These are phyloP conservation scores for Boletellus ananas DNA, from an alignment of 768 basidiomycete species.

Conservation along the genomic window DNA sequence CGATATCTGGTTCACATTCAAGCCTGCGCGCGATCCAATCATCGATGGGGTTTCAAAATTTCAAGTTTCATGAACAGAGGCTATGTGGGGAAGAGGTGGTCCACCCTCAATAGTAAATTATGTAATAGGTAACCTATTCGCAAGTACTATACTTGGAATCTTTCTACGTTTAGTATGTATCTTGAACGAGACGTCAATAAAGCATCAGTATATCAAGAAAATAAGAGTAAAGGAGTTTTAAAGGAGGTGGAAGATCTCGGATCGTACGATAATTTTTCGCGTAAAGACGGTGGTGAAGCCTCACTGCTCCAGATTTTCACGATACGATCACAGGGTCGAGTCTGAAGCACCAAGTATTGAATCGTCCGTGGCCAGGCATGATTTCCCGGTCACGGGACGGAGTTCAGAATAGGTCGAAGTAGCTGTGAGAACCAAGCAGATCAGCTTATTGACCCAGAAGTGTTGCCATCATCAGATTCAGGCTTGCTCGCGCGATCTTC, in stretches of 20 bases:
- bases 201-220: not conserved
- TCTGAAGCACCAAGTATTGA: not conserved
- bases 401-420: not conserved
- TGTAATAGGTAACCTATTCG: not conserved
- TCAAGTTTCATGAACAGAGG: too few relatives aligned
- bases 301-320: not conserved
- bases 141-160: not conserved
- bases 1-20: too few relatives aligned
- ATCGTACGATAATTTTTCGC: not conserved
- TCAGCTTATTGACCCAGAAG: not conserved
- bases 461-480: not conserved
- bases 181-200: not conserved
- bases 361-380: conserved; percentile 11
- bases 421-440: not conserved
- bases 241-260: not conserved
- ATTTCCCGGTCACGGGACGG: conserved; percentile 2
- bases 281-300: not conserved
- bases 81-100: too few relatives aligned
- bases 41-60: too few relatives aligned
- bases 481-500: not conserved
- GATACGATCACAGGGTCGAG: not conserved
- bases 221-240: not conserved
- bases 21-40: too few relatives aligned
- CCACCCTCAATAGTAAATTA: too few relatives aligned
- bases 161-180: not conserved